phyloP scores from a whole-genome alignment of 768 basidiomycete genomes.

The Agrocybe praecox region DNA sequence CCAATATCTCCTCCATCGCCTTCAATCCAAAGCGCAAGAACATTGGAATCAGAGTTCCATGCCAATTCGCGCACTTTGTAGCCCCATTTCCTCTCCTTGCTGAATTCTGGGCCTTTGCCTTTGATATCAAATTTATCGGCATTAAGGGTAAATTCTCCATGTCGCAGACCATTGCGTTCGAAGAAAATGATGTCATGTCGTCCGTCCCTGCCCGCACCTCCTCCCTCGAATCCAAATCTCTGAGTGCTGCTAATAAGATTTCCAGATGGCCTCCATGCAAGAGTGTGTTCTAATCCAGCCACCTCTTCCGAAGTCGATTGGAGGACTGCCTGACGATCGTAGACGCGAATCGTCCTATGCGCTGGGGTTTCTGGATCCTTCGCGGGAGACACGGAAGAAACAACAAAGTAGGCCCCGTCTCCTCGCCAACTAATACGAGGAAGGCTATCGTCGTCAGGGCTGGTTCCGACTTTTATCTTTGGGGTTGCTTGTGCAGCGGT shows the following conservation, averaged over 20 bases:
- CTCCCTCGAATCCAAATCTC: constrained; percentile 77
- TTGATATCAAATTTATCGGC: constrained; percentile 31
- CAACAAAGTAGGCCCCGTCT: constrained; percentile 86
- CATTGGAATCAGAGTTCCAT: constrained; percentile 90
- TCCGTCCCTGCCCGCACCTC: constrained; percentile 64
- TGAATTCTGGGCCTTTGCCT: constrained; percentile 33
- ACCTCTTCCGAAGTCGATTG: constrained; percentile 87
- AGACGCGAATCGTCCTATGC: constrained; percentile 70
- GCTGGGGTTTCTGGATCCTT: constrained; percentile 29
- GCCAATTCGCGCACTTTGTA: constrained; percentile 74
- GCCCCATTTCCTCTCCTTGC: constrained; percentile 51
- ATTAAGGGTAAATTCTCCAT: constrained; percentile 82
- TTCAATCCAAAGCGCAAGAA: constrained; percentile 87
- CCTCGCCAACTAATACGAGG: constrained; percentile 93
- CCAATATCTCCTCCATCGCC: constrained; percentile 68
- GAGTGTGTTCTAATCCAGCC: constrained; percentile 75
- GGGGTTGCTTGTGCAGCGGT: constrained; percentile 63
- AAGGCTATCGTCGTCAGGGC: constrained; percentile 69
- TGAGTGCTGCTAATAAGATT: constrained; percentile 84
- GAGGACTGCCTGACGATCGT: constrained; percentile 70
- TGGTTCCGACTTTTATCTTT: constrained; percentile 44
- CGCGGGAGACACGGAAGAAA: constrained; percentile 68
- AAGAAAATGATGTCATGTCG: constrained; percentile 91
- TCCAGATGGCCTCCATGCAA: constrained; percentile 89
- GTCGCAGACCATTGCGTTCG: constrained; percentile 91